Base-by-base conservation (phyloP, 129 eudicot genomes). In the Flaveria sonorensis region DNA sequence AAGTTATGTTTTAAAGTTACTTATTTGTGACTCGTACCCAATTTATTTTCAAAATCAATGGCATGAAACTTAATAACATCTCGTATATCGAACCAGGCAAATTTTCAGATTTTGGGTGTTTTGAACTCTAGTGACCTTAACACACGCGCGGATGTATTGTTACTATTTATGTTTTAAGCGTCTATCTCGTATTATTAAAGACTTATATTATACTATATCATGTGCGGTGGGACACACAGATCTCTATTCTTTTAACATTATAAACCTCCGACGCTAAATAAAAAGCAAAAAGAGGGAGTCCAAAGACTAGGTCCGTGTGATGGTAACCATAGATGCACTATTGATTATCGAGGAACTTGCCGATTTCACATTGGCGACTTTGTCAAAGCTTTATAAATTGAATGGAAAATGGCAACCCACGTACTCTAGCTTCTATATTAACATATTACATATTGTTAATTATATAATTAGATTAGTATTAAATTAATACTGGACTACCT, bases 301-400 rank as follows among this genome's bases (percentile, higher is more conserved):
- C n/a, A 12, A 47, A 48, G 14, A 48, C 18, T 6, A 11, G 13
- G 32, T 72, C 14, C 14, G 0, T 18, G 14, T 21, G 8, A 73
- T 57, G 42, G 48, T 42, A 42, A 18, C 79, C 21, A 24, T 46
- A n/a, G 7, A 66, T 73, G 39, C 53, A 30, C 24, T 67, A 23
- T 66, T 39, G 36, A 30, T 12, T 51, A 24, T 66, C 28, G n/a
- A 53, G 52, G 65, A 67, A 55, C 21, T 39, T 46, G 81, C 55
- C 46, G 47, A 68, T 15, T 67, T 55, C 43, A 68, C 47, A 68
- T 42, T 13, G 69, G 12, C 61, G 16, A 78, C 76, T 43, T 78
- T 28, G 72, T 78, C 62, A 78, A 78, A 77, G 19, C 75, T 40
- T 42, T 42, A 47, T 69, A 39, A 16, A 40, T 40, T 77, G 57